Conservation (phyloP, 805 yeast species). For the Saitoella complicata region DNA sequence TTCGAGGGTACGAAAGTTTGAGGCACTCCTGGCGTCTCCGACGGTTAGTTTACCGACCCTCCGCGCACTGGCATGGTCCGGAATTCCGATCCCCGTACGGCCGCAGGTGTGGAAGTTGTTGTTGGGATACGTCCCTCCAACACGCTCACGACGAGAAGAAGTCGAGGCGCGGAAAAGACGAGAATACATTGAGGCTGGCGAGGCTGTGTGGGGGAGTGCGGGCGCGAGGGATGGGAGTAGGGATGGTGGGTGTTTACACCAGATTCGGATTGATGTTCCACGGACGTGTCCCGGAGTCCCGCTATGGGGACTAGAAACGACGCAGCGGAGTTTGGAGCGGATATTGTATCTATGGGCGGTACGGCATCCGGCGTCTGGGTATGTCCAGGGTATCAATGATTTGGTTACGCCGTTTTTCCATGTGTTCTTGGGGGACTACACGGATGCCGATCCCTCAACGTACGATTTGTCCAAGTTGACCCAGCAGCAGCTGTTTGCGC, state of each 20-base stretch:
- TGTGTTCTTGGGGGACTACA: constrained; percentile 58
- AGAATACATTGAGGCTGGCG: constrained; percentile 66
- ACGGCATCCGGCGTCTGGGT: constrained; percentile 94
- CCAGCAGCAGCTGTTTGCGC: constrained; percentile 40
- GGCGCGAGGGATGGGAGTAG: constrained; percentile 27
- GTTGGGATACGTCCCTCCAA: constrained; percentile 80
- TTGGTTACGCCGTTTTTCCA: constrained; percentile 85
- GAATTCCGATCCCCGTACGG: constrained; percentile 67
- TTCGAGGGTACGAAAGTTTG: constrained; percentile 51
- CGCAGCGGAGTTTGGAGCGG: constrained; percentile 66
- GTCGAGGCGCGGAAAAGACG: constrained; percentile 65
- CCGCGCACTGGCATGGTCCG: constrained; percentile 80
- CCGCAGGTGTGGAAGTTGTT: constrained; percentile 80
- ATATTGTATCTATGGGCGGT: constrained; percentile 87
- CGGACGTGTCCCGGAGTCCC: constrained; percentile 78
- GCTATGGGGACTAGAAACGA: constrained; percentile 49
- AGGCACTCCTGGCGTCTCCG: constrained; percentile 36
- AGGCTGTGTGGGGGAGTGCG: constrained; percentile 32
- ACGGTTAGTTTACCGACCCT: constrained; percentile 53
- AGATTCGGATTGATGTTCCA: constrained; percentile 85
- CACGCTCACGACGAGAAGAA: constrained; percentile 52
- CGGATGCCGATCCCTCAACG: constrained; percentile 29
- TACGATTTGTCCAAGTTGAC: constrained; percentile 51
- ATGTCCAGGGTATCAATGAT: constrained; percentile 95
- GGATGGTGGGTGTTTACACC: constrained; percentile 83